Conservation (phyloP, 2,329 filamentous ascomycete species). For the Fusarium zealandicum region DNA sequence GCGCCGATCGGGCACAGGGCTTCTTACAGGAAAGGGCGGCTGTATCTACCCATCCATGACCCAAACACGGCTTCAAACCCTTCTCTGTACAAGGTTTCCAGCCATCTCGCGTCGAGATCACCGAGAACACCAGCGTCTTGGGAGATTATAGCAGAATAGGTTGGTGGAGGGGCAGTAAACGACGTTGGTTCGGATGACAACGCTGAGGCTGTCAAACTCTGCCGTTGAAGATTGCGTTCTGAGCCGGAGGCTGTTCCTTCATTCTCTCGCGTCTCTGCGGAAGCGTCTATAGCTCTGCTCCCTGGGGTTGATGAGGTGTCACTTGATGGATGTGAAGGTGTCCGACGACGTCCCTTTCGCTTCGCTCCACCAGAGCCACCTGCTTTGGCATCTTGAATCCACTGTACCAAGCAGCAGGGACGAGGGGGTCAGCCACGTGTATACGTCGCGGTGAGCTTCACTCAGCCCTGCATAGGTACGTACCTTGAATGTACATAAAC, state of each 20-base stretch:
- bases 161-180: neutral
- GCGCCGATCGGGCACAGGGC: neutral
- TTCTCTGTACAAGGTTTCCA: conserved; percentile 44
- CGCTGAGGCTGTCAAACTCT: neutral
- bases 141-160: conserved; percentile 2
- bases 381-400: conserved; percentile 39
- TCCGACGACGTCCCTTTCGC: conserved; percentile 25
- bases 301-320: conserved; percentile 18
- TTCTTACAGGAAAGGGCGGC: conserved; percentile 52
- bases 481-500: conserved; percentile 44
- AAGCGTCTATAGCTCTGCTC: neutral
- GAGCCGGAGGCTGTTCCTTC: neutral
- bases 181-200: conserved; percentile 1
- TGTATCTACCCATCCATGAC: conserved; percentile 52
- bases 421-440: neutral
- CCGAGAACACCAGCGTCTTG: conserved; percentile 7
- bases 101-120: conserved; percentile 32
- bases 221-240: neutral
- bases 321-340: conserved; percentile 15
- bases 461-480: neutral
- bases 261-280: neutral
- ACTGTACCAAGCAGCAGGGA: conserved; percentile 19
- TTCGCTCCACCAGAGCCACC: conserved; percentile 7
- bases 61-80: conserved; percentile 52
- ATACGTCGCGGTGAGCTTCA: neutral